phyloP scores from a whole-genome alignment of 148 eudicot species.

The Linanthus parryae region DNA sequence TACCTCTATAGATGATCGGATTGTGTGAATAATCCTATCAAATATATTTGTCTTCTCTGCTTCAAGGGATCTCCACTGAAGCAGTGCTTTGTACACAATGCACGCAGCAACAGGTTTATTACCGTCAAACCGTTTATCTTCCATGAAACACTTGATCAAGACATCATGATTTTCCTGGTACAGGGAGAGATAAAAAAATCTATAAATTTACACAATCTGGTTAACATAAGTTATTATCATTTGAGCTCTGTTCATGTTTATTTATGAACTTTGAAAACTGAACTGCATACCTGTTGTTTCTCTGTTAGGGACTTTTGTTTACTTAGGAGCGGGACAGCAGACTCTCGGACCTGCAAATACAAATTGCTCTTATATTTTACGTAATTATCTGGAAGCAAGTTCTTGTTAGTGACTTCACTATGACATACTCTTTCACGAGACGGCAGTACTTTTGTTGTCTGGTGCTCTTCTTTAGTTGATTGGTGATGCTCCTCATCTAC shows the following conservation, averaged over 20 bases:
- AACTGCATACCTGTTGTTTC: conserved; percentile 68
- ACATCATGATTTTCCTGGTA: conserved; percentile 88
- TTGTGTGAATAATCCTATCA: conserved; percentile 86
- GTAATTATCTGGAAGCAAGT: not conserved
- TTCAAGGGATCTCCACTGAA: conserved; percentile 98
- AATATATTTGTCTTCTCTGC: conserved; percentile 92
- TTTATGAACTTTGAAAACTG: conserved; percentile 2
- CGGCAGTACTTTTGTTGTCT: conserved; percentile 15
- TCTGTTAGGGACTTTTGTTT: conserved; percentile 87
- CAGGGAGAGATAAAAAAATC: too few relatives aligned
- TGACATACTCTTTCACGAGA: not conserved
- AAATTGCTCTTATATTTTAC: not conserved
- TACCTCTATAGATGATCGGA: conserved; percentile 87
- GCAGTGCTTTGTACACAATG: conserved; percentile 75
- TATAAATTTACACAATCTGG: too few relatives aligned
- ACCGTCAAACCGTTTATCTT: conserved; percentile 77
- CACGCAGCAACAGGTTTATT: conserved; percentile 94
- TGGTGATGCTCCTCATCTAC: conserved; percentile 14
- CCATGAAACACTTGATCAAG: conserved; percentile 76
- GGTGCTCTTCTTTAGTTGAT: conserved; percentile 16
- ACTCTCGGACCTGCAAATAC: conserved; percentile 32
- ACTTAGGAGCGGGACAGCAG: conserved; percentile 25
- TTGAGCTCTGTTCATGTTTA: not conserved
- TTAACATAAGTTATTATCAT: too few relatives aligned
- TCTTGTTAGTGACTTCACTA: not conserved